Percentiles rank a stretch among this genome's conserved stretches.
Conservation (phyloP, 164 flowering plant genomes). For the Piper longum region DNA sequence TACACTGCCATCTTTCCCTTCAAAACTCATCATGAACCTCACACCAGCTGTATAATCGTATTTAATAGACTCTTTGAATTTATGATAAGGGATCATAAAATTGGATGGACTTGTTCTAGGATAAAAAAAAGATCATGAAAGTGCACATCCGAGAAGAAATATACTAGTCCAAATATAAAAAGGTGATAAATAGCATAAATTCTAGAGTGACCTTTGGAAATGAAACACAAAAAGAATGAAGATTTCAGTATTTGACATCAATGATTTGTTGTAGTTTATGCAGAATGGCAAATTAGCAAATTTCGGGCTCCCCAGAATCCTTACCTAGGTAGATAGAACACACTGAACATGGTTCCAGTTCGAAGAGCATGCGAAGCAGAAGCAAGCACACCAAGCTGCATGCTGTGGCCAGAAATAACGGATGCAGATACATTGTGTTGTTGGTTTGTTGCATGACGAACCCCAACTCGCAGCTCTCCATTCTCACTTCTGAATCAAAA, state of each 20-base stretch:
- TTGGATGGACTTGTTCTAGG: constrained; percentile 43
- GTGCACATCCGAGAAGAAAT: neutral
- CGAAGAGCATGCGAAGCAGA: constrained; percentile 43
- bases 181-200: too few relatives aligned
- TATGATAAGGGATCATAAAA: constrained; percentile 31
- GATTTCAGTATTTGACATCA: too few relatives aligned
- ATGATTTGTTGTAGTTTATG: too few relatives aligned
- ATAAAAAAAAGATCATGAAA: neutral
- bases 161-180: too few relatives aligned
- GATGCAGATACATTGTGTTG: constrained; percentile 19
- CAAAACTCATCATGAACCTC: constrained; percentile 35
- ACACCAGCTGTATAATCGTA: constrained; percentile 23
- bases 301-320: neutral
- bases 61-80: constrained; percentile 21
- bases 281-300: too few relatives aligned
- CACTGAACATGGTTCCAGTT: constrained; percentile 37
- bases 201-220: too few relatives aligned
- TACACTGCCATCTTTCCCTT: constrained; percentile 28
- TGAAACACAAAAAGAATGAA: too few relatives aligned
- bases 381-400: constrained; percentile 54
- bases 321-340: constrained; percentile 51
- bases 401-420: constrained; percentile 41
- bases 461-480: constrained; percentile 46
- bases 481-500: constrained; percentile 32
- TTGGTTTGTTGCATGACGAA: constrained; percentile 29